A percentile compares a stretch with the other conserved stretches of the same genome.
Conservation (phyloP, 345 rosid species). For the Arabidopsis arenosa region DNA sequence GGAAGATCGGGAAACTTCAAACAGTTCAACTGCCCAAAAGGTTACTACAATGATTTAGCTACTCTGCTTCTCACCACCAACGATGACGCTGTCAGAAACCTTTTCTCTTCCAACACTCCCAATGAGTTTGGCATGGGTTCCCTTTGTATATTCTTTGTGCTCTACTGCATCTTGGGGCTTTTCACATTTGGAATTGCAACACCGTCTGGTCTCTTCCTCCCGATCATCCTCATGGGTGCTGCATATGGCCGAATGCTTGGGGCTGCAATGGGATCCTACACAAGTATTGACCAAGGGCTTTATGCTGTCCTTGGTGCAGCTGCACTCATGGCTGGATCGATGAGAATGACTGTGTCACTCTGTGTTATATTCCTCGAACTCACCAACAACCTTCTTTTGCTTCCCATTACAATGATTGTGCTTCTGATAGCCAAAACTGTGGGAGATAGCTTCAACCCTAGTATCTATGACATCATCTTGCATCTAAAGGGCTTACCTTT, state of each 20-base stretch:
- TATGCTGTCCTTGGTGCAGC: conserved; percentile 98
- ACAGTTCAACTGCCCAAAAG: conserved; percentile 87
- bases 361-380: conserved; percentile 95
- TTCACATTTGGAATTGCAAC: conserved; percentile 92
- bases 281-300: conserved; percentile 87
- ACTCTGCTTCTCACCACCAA: conserved; percentile 88
- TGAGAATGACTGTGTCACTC: conserved; percentile 98
- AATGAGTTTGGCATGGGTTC: conserved; percentile 61
- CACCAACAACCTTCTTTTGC: conserved; percentile 85
- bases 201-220: conserved; percentile 95
- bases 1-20: conserved; percentile 80
- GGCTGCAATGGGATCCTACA: conserved; percentile 66
- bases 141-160: conserved; percentile 70
- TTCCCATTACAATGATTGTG: conserved; percentile 89
- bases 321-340: conserved; percentile 94
- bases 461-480: conserved; percentile 85
- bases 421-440: conserved; percentile 87
- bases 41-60: conserved; percentile 89
- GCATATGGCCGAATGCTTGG: conserved; percentile 91
- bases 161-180: conserved; percentile 77
- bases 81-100: conserved; percentile 90
- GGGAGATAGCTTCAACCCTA: conserved; percentile 83
- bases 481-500: conserved; percentile 88
- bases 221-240: conserved; percentile 88
- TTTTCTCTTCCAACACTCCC: conserved; percentile 76